phyloP scores from a whole-genome alignment of 805 yeast species.

The Hanseniaspora occidentalis region DNA sequence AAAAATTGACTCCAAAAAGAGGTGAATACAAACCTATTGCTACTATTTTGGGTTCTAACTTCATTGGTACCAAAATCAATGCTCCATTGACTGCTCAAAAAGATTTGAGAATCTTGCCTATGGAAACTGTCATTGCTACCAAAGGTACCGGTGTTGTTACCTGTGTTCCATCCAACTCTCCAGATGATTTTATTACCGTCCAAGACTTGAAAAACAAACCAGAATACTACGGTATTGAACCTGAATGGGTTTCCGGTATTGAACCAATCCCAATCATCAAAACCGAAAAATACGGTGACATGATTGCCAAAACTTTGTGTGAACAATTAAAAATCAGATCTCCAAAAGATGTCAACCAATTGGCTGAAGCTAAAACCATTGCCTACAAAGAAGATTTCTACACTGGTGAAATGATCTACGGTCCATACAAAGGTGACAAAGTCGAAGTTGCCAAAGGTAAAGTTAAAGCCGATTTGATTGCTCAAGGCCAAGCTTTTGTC shows the following conservation, averaged over 20 bases:
- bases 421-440: conserved; percentile 76
- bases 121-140: conserved; percentile 90
- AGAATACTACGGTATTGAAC: conserved; percentile 73
- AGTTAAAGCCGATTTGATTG: conserved; percentile 72
- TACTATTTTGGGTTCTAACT: conserved; percentile 51
- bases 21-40: conserved; percentile 58
- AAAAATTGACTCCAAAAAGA: conserved; percentile 80
- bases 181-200: conserved; percentile 88
- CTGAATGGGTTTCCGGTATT: conserved; percentile 64
- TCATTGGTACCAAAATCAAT: conserved; percentile 75
- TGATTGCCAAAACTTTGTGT: conserved; percentile 73
- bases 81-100: conserved; percentile 71
- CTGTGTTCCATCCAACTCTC: conserved; percentile 98
- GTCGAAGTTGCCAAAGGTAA: conserved; percentile 86
- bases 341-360: conserved; percentile 78
- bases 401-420: conserved; percentile 70
- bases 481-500: conserved; percentile 66
- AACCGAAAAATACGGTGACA: conserved; percentile 80
- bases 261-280: conserved; percentile 63
- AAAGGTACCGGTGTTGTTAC: conserved; percentile 99
- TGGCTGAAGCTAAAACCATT: conserved; percentile 84
- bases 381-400: conserved; percentile 97
- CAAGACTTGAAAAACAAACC: conserved; percentile 79
- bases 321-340: conserved; percentile 84
- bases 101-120: conserved; percentile 76